These are phyloP conservation scores for Aspergillus candidus DNA, from an alignment of 2,329 filamentous ascomycete genomes.

Conservation along the genomic window DNA sequence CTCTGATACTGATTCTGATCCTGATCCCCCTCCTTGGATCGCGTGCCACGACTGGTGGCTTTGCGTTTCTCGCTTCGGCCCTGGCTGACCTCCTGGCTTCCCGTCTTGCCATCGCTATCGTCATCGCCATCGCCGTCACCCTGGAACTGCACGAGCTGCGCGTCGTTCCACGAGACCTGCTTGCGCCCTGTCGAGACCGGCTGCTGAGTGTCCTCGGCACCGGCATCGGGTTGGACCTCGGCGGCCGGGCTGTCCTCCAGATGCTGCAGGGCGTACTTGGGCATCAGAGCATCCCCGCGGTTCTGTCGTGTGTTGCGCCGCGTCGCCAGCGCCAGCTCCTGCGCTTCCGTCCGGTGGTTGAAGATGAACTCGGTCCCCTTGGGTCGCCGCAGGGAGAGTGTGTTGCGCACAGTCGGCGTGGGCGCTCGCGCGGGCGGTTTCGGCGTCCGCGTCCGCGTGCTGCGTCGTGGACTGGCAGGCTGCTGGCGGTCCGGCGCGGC, in stretches of 20 bases:
- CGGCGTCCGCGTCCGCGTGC: slow-evolving; percentile 26
- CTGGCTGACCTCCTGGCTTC: slow-evolving; percentile 2
- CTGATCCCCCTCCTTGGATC: slow-evolving; percentile 14
- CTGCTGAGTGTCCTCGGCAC: slow-evolving; percentile 4
- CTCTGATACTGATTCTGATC: slow-evolving; percentile 1
- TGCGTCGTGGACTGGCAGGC: slow-evolving; percentile 32
- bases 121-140: slow-evolving; percentile 21
- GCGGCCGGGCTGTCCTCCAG: slow-evolving; percentile 15
- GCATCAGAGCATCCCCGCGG: slow-evolving; percentile 32
- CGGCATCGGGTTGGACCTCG: no score
- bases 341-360: slow-evolving; percentile 35
- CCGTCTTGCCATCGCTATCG: slow-evolving; percentile 13
- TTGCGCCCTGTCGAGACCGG: slow-evolving; percentile 17
- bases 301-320: slow-evolving; percentile 40
- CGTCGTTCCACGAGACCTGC: slow-evolving; percentile 35
- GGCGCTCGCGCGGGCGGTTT: slow-evolving; percentile 19
- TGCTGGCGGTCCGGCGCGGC: slow-evolving; percentile 11
- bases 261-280: slow-evolving; percentile 25
- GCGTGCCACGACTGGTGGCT: slow-evolving; percentile 19
- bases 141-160: slow-evolving; percentile 32
- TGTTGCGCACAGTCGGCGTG: slow-evolving; percentile 27
- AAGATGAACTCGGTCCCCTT: slow-evolving; percentile 44
- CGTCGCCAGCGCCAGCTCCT: slow-evolving; percentile 38
- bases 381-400: slow-evolving; percentile 38
- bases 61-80: slow-evolving; percentile 16